Evolutionary conservation across 2,329 filamentous ascomycete genomes (phyloP).

Genomic region (Sarocladiaceae sp.): DNA sequence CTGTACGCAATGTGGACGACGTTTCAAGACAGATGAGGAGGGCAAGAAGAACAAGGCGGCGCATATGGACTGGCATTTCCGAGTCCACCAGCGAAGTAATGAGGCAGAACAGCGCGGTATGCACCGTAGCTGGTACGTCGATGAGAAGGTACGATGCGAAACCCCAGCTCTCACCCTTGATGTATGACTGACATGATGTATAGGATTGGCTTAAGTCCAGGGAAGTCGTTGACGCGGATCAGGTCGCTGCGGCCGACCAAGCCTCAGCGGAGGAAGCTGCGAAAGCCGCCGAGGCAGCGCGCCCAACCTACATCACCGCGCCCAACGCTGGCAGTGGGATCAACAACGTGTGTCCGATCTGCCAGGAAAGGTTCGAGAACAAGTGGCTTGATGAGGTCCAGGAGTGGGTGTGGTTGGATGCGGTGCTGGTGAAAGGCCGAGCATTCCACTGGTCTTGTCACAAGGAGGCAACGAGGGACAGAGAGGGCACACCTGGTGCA

Average conservation of each 20-base stretch:
- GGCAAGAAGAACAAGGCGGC: constrained; percentile 81
- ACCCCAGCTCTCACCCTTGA: neutral
- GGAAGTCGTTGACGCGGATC: constrained; percentile 67
- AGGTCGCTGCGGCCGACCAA: constrained; percentile 28
- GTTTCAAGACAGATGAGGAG: constrained; percentile 71
- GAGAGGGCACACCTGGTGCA: constrained; percentile 38
- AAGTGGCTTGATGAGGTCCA: constrained; percentile 89
- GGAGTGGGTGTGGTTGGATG: constrained; percentile 96
- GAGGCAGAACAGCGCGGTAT: constrained; percentile 82
- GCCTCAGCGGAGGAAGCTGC: constrained; percentile 26
- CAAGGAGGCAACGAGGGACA: constrained; percentile 68
- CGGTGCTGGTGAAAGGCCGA: constrained; percentile 67
- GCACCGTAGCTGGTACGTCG: constrained; percentile 91
- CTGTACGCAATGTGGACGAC: constrained; percentile 84
- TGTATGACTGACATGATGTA: constrained; percentile 18
- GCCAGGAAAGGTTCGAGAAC: constrained; percentile 89
- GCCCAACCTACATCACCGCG: constrained; percentile 71
- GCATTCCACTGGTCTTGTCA: constrained; percentile 90
- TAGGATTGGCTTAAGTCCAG: constrained; percentile 86
- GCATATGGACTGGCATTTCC: constrained; percentile 98
- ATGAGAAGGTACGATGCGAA: constrained; percentile 62
- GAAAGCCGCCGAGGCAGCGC: constrained; percentile 34
- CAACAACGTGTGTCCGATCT: constrained; percentile 83
- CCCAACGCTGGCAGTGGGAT: constrained; percentile 70
- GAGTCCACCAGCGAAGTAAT: constrained; percentile 79